Evolutionary conservation across 345 rosid species (phyloP).

Genomic region (Syzygium oleosum): DNA sequence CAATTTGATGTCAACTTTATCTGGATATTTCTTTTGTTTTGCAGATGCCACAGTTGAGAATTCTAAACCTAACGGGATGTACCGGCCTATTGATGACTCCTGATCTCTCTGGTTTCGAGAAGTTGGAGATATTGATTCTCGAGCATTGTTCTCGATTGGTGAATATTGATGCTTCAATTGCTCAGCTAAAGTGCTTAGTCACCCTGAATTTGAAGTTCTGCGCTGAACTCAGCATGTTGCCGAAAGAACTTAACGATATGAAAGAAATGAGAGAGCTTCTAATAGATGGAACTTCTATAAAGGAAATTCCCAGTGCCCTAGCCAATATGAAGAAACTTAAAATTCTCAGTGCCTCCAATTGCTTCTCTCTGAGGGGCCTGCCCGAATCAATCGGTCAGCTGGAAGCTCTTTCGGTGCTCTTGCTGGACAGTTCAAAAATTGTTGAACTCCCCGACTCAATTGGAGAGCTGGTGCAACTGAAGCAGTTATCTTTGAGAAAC

Average conservation of each 20-base stretch:
- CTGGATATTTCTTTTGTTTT: not conserved
- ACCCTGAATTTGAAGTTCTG: not conserved
- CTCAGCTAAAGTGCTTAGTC: not conserved
- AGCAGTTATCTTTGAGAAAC: not conserved
- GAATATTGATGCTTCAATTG: not conserved
- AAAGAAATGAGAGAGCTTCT: not conserved
- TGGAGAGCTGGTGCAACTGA: not conserved
- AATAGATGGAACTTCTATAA: not conserved
- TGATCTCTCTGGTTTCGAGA: not conserved
- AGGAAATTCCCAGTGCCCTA: not conserved
- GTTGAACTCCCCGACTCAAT: fast-evolving
- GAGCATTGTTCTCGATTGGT: not conserved
- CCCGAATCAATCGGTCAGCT: fast-evolving
- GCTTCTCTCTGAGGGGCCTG: not conserved
- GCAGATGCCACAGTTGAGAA: not conserved
- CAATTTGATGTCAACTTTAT: fast-evolving
- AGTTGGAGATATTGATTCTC: not conserved
- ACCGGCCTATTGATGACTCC: not conserved
- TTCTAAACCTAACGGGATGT: not conserved
- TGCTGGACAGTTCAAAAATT: not conserved
- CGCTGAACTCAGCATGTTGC: not conserved
- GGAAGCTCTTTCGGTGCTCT: not conserved
- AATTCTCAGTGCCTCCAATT: not conserved
- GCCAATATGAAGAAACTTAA: not conserved
- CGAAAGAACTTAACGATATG: not conserved